A percentile compares a stretch with the other conserved stretches of the same genome.
These are phyloP conservation scores for Picea sitchensis DNA, from an alignment of 75 land plant species.

Conservation along the genomic window DNA sequence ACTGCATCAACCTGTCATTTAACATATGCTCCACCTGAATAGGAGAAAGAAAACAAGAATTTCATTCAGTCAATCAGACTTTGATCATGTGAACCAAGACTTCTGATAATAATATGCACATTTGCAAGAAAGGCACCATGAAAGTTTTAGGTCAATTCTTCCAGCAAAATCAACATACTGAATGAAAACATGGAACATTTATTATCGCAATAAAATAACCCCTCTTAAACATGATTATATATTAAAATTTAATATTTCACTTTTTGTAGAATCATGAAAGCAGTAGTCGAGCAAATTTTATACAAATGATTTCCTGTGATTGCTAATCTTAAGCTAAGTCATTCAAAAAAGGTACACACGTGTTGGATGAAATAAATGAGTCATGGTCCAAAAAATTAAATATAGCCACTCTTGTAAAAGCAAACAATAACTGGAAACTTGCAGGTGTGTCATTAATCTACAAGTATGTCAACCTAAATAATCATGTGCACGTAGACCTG, in stretches of 20 bases:
- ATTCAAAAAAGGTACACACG: background rate
- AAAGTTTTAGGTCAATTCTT: background rate
- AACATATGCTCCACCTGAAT: conserved; percentile 94
- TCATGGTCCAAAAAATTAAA: background rate
- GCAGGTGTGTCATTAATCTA: background rate
- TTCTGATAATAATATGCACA: background rate
- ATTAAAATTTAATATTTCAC: background rate
- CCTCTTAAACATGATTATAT: background rate
- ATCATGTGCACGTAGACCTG: background rate
- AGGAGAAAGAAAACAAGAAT: background rate
- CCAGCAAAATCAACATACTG: background rate
- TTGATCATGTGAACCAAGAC: background rate
- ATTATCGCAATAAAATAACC: background rate
- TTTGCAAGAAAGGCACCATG: background rate
- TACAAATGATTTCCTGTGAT: background rate
- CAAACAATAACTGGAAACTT: background rate
- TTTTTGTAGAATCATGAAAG: background rate
- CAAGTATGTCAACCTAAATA: background rate
- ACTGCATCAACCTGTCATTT: conserved; percentile 65
- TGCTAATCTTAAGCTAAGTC: background rate
- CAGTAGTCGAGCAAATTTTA: background rate
- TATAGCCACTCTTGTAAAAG: background rate
- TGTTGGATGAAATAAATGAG: background rate
- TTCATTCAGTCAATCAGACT: background rate
- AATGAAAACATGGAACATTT: background rate